Evolutionary conservation across 73 alveolate species (phyloP).

Genomic region (Loxodes magnus): DNA sequence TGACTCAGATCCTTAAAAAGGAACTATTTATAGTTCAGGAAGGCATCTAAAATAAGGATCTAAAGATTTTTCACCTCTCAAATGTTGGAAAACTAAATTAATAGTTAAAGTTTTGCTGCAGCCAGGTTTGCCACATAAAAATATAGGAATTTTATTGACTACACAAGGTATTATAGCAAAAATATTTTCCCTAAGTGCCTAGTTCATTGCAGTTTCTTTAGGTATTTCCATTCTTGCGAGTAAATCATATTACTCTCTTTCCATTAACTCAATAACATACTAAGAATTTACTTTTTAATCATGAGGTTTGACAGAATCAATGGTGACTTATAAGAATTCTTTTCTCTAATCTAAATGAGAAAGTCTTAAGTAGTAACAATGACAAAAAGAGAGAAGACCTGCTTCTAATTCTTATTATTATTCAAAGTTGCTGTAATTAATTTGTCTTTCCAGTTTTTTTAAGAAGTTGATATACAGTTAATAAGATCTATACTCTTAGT

Average conservation of each 20-base stretch:
- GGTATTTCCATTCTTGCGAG: slow-evolving; percentile 21
- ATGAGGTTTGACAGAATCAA: neutral
- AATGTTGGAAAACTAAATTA: slow-evolving; percentile 13
- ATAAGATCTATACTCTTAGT: no score
- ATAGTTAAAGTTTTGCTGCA: slow-evolving; percentile 44
- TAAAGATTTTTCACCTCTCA: slow-evolving; percentile 26
- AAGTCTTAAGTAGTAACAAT: slow-evolving; percentile 42
- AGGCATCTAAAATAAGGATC: neutral
- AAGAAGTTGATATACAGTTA: no score
- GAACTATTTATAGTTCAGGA: slow-evolving; percentile 4
- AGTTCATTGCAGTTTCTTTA: slow-evolving; percentile 31
- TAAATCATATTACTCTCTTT: slow-evolving; percentile 37
- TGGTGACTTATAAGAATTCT: slow-evolving; percentile 8
- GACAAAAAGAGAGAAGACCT: slow-evolving; percentile 24
- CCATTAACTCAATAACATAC: slow-evolving; percentile 17
- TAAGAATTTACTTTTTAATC: slow-evolving; percentile 7
- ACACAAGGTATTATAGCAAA: slow-evolving; percentile 37
- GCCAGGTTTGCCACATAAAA: slow-evolving; percentile 61
- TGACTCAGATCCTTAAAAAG: slow-evolving; percentile 8
- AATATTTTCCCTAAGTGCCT: slow-evolving; percentile 38
- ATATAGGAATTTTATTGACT: slow-evolving; percentile 33
- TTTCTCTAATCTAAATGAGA: slow-evolving; percentile 15
- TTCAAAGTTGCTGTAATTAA: no score
- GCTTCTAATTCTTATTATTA: no score
- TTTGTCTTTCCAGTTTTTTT: no score